A percentile compares a stretch with the other conserved stretches of the same genome.
phyloP scores from a whole-genome alignment of 2,329 filamentous ascomycete genomes.

The Aspergillus sp. region DNA sequence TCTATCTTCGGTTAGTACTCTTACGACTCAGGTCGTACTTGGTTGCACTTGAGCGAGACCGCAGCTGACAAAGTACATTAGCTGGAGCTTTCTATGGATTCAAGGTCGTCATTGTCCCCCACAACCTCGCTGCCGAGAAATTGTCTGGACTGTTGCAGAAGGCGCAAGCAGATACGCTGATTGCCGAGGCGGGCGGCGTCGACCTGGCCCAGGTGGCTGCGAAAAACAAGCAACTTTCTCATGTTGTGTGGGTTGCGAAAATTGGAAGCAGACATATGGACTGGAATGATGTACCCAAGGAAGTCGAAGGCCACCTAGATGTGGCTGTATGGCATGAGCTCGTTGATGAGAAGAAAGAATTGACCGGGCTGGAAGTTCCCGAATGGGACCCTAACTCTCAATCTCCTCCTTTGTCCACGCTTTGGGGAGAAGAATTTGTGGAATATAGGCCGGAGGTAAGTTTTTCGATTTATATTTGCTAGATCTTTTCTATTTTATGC shows the following conservation, averaged over 20 bases:
- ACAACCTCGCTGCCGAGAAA: conserved; percentile 68
- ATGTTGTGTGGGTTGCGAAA: conserved; percentile 90
- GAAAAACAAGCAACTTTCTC: conserved; percentile 68
- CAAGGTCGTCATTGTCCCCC: conserved; percentile 81
- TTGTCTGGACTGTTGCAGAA: conserved; percentile 71
- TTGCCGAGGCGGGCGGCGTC: conserved; percentile 83
- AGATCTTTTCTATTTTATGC: background rate
- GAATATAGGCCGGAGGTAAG: conserved; percentile 71
- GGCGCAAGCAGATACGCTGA: conserved; percentile 74
- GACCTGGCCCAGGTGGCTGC: conserved; percentile 73
- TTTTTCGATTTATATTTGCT: background rate
- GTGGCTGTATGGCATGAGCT: conserved; percentile 94
- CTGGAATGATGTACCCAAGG: conserved; percentile 85
- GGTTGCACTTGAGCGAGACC: background rate
- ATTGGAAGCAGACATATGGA: conserved; percentile 89
- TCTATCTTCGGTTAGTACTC: conserved; percentile 66
- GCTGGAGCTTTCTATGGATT: conserved; percentile 88
- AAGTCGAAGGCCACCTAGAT: conserved; percentile 70
- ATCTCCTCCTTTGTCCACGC: conserved; percentile 46
- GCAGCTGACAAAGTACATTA: conserved; percentile 29
- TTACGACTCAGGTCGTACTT: background rate
- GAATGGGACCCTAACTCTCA: conserved; percentile 55
- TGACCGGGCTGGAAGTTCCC: conserved; percentile 64
- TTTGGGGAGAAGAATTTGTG: conserved; percentile 66
- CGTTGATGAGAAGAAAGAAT: conserved; percentile 65